A percentile compares a stretch with the other conserved stretches of the same genome.
Conservation (phyloP, 352 stramenopile species). For the Globisporangium spiculum region DNA sequence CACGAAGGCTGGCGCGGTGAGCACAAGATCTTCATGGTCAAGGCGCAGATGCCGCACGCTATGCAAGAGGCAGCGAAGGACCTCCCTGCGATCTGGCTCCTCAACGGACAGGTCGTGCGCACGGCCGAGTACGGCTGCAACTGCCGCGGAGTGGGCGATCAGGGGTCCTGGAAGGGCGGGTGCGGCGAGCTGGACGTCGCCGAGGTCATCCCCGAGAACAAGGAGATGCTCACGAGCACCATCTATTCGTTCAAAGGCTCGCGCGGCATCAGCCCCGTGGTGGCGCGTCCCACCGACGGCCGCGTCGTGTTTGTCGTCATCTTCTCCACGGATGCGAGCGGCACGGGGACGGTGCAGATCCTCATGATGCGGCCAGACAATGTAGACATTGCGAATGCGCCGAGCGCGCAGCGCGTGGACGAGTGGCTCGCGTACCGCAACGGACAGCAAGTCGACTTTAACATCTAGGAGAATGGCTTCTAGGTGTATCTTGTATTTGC, state of each 20-base stretch:
- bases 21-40: slow-evolving; percentile 56
- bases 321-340: slow-evolving; percentile 18
- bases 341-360: slow-evolving; percentile 23
- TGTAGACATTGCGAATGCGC: slow-evolving; percentile 21
- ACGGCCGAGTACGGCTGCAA: slow-evolving; percentile 52
- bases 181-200: slow-evolving; percentile 51
- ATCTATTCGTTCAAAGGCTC: slow-evolving; percentile 53
- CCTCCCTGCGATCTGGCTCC: slow-evolving; percentile 38
- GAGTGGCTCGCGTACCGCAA: slow-evolving; percentile 31
- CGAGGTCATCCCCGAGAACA: slow-evolving; percentile 30
- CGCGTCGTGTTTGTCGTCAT: slow-evolving; percentile 38
- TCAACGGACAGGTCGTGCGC: slow-evolving; percentile 48
- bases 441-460: slow-evolving; percentile 16
- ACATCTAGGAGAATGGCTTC: not conserved
- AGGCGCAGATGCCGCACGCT: slow-evolving; percentile 33
- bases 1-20: slow-evolving; percentile 33
- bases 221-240: slow-evolving; percentile 30
- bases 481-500: not conserved
- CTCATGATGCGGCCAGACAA: slow-evolving; percentile 26
- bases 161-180: slow-evolving; percentile 41
- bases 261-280: slow-evolving; percentile 26
- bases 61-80: slow-evolving; percentile 15
- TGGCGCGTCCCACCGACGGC: slow-evolving; percentile 21
- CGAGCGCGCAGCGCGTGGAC: slow-evolving; percentile 15
- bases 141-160: slow-evolving; percentile 40